Evolutionary conservation across 495 filamentous ascomycete species (phyloP).

Genomic region (Penicillium roqueforti): DNA sequence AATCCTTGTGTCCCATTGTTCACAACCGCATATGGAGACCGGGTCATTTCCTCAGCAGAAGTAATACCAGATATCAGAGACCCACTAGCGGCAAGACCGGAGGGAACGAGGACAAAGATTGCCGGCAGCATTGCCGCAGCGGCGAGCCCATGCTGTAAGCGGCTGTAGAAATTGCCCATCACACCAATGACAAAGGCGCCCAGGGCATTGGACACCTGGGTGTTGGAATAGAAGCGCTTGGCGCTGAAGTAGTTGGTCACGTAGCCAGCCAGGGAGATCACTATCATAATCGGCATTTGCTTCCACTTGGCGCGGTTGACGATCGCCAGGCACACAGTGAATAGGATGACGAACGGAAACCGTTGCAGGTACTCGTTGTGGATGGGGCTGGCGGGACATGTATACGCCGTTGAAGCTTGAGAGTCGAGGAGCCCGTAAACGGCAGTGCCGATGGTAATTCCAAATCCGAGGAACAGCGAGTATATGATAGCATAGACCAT

Average conservation of each 20-base stretch:
- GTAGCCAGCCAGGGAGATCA: slow-evolving; percentile 82
- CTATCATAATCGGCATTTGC: slow-evolving; percentile 80
- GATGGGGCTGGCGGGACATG: slow-evolving; percentile 57
- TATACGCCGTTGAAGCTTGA: slow-evolving; percentile 68
- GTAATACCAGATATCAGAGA: slow-evolving; percentile 79
- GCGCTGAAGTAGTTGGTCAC: slow-evolving; percentile 79
- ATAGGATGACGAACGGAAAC: slow-evolving; percentile 74
- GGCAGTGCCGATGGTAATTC: slow-evolving; percentile 89
- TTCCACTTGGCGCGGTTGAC: slow-evolving; percentile 91
- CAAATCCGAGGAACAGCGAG: slow-evolving; percentile 92
- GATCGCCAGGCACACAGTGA: slow-evolving; percentile 75
- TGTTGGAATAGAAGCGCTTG: slow-evolving; percentile 66
- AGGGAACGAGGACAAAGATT: slow-evolving; percentile 93
- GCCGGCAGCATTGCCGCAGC: slow-evolving; percentile 86
- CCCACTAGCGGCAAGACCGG: slow-evolving; percentile 79
- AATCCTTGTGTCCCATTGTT: slow-evolving; percentile 49
- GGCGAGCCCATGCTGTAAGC: slow-evolving; percentile 77
- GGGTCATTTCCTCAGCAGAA: slow-evolving; percentile 74
- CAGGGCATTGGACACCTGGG: slow-evolving; percentile 74
- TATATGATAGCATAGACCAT: slow-evolving; percentile 98
- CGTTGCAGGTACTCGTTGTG: slow-evolving; percentile 42
- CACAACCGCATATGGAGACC: slow-evolving; percentile 43
- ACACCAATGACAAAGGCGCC: slow-evolving; percentile 85
- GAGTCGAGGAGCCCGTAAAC: slow-evolving; percentile 80
- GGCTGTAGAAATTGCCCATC: slow-evolving; percentile 81